These are phyloP conservation scores for Colletotrichum noveboracense DNA, from an alignment of 2,329 filamentous ascomycete genomes.

Conservation along the genomic window DNA sequence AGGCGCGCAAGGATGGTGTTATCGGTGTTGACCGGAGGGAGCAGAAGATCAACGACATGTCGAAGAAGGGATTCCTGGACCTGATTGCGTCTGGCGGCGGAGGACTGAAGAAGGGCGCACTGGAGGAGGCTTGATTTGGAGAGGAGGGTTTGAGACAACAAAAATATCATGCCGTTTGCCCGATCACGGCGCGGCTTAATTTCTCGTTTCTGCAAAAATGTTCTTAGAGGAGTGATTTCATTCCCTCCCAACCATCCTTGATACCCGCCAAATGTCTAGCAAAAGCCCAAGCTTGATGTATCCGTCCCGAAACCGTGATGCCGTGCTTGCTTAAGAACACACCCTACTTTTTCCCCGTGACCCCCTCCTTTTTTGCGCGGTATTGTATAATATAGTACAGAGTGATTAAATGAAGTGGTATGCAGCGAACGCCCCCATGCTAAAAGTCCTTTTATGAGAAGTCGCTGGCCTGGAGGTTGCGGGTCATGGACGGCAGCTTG, in stretches of 20 bases:
- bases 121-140: constrained; percentile 58
- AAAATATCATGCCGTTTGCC: constrained; percentile 6
- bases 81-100: constrained; percentile 75
- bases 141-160: not conserved
- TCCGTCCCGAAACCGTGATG: constrained; percentile 1
- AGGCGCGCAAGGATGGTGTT: constrained; percentile 72
- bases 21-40: constrained; percentile 81
- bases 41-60: constrained; percentile 94
- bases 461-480: constrained; percentile 95
- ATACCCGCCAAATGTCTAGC: constrained; percentile 24
- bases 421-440: constrained; percentile 11
- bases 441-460: constrained; percentile 56
- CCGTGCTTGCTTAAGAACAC: constrained; percentile 9
- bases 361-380: not conserved
- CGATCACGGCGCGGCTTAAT: not conserved
- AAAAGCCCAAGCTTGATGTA: constrained; percentile 16
- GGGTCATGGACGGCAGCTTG: constrained; percentile 88
- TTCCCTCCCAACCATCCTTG: constrained; percentile 24
- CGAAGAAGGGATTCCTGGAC: constrained; percentile 94
- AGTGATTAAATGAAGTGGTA: constrained; percentile 5
- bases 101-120: constrained; percentile 60
- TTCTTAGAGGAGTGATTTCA: constrained; percentile 27
- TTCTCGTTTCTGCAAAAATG: not conserved
- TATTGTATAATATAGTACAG: constrained; percentile 21
- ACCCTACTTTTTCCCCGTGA: not conserved